These are phyloP conservation scores for Leucoagaricus sp. DNA, from an alignment of 1,284 basidiomycete species.

Conservation along the genomic window DNA sequence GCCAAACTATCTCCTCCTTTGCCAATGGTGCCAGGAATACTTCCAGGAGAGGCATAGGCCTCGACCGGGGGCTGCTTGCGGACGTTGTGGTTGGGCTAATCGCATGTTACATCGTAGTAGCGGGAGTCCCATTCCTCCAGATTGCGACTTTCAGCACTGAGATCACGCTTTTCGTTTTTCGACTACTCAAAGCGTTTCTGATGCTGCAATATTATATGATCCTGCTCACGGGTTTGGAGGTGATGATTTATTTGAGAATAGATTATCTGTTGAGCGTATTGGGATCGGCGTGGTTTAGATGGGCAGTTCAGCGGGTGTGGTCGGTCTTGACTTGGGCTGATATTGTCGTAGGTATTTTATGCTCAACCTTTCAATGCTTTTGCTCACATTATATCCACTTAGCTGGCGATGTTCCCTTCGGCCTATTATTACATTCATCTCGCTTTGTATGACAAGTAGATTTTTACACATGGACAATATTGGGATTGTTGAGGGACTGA, in stretches of 20 bases:
- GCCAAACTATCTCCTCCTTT: neutral
- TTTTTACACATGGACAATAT: no score
- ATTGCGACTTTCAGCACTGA: neutral
- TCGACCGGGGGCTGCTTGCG: neutral
- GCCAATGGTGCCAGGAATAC: neutral
- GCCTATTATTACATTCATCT: conserved; percentile 10
- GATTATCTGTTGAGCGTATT: neutral
- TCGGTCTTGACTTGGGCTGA: conserved; percentile 9
- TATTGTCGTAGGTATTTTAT: neutral
- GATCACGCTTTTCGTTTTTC: neutral
- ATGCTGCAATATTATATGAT: conserved; percentile 7
- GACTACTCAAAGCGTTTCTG: neutral
- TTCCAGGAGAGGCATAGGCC: neutral
- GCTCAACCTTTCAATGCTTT: neutral
- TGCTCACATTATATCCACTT: neutral
- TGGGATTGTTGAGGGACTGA: no score
- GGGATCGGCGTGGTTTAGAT: conserved; percentile 7
- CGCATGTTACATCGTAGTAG: neutral
- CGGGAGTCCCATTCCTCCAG: neutral
- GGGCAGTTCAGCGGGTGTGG: conserved; percentile 3
- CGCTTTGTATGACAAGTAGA: neutral
- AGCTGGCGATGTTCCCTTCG: conserved; percentile 9
- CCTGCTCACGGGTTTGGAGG: conserved; percentile 1
- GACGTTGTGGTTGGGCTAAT: neutral
- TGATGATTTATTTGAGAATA: conserved; percentile 10